Percentiles rank a stretch among this genome's conserved stretches.
phyloP scores from a whole-genome alignment of 2,329 filamentous ascomycete genomes.

The Plenodomus lindquistii region DNA sequence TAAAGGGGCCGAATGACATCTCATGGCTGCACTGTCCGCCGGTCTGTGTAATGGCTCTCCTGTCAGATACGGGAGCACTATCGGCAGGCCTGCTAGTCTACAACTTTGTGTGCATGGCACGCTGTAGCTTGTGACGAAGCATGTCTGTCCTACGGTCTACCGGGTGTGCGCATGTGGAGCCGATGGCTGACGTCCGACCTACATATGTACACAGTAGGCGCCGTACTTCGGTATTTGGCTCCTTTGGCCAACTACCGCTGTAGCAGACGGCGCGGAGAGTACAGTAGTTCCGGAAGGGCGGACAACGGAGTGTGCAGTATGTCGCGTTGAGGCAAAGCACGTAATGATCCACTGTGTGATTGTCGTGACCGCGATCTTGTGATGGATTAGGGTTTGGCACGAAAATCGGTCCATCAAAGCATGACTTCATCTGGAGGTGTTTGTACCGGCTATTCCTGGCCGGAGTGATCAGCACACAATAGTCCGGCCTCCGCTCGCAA shows the following conservation, averaged over 20 bases:
- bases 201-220: constrained; percentile 15
- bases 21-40: constrained; percentile 11
- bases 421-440: constrained; percentile 24
- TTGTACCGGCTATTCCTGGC: constrained; percentile 19
- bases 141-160: too few relatives aligned
- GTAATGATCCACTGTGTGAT: constrained; percentile 9
- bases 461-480: constrained; percentile 29
- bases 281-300: not conserved
- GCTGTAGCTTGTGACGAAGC: constrained; percentile 14
- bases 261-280: constrained; percentile 16
- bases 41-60: constrained; percentile 19
- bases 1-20: constrained; percentile 7
- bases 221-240: constrained; percentile 14
- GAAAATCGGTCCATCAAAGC: constrained; percentile 20
- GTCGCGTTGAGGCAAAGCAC: constrained; percentile 6
- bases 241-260: constrained; percentile 15
- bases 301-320: constrained; percentile 7
- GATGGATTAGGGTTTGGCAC: constrained; percentile 10
- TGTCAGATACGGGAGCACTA: constrained; percentile 17
- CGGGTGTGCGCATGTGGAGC: constrained; percentile 20
- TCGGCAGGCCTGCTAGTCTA: constrained; percentile 13
- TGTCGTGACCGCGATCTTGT: constrained; percentile 12
- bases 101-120: constrained; percentile 9
- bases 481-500: constrained; percentile 19
- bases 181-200: constrained; percentile 16